Conservation (phyloP, 768 basidiomycete species). For the Dioszegia hungarica region DNA sequence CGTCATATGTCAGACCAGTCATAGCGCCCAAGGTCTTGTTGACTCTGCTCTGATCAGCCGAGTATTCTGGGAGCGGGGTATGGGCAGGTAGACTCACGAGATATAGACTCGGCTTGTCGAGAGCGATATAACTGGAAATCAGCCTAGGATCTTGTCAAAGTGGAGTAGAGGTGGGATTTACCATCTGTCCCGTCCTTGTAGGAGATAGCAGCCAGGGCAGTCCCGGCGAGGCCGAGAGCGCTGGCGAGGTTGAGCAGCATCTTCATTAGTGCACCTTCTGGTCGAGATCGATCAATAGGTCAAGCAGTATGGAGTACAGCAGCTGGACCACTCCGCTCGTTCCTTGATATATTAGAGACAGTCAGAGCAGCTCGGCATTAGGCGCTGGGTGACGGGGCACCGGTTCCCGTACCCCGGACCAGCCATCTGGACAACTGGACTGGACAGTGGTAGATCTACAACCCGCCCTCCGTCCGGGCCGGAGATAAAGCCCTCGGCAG, state of each 20-base stretch:
- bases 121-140: not conserved
- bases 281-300: too few species aligned
- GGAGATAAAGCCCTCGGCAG: too few species aligned
- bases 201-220: not conserved
- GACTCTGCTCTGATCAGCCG: not conserved
- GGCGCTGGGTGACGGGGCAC: too few species aligned
- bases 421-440: too few species aligned
- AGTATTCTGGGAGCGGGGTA: not conserved
- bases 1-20: not conserved
- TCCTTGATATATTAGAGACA: too few species aligned
- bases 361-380: too few species aligned
- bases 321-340: too few species aligned
- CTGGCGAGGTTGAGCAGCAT: not conserved
- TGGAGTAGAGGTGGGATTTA: not conserved
- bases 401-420: too few species aligned
- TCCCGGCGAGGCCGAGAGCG: not conserved
- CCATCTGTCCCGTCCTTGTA: not conserved
- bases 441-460: too few species aligned
- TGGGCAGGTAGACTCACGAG: not conserved
- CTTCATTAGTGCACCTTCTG: not conserved
- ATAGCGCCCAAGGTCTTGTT: not conserved
- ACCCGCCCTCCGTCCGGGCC: too few species aligned
- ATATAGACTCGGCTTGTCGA: not conserved
- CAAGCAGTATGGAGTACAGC: too few species aligned
- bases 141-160: not conserved